Percentiles rank a stretch among this genome's conserved stretches.
These are phyloP conservation scores for Sarocladium oryzae DNA, from an alignment of 2,329 filamentous ascomycete species.

Conservation along the genomic window DNA sequence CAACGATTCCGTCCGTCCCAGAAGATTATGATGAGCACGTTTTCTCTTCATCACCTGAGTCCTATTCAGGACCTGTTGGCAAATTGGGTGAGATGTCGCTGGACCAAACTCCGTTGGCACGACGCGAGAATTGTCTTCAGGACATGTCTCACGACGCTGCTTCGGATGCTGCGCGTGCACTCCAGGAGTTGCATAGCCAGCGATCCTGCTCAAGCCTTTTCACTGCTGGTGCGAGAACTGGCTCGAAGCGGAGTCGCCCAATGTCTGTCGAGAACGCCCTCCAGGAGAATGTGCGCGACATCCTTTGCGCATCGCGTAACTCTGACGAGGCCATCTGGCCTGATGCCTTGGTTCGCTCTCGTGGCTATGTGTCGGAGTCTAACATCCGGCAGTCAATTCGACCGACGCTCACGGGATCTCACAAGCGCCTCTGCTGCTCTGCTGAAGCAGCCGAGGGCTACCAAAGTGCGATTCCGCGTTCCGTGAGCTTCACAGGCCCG, in stretches of 20 bases:
- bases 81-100: constrained; percentile 45
- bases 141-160: constrained; percentile 34
- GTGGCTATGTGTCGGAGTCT: constrained; percentile 18
- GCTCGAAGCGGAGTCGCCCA: constrained; percentile 51
- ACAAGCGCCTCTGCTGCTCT: constrained; percentile 63
- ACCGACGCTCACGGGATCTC: constrained; percentile 39
- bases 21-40: constrained; percentile 48
- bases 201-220: constrained; percentile 23
- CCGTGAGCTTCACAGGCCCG: constrained; percentile 9
- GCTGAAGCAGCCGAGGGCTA: constrained; percentile 47
- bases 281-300: constrained; percentile 61
- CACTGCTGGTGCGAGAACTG: constrained; percentile 22
- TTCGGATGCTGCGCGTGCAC: constrained; percentile 48
- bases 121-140: constrained; percentile 41
- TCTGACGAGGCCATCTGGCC: constrained; percentile 26
- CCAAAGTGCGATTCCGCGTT: constrained; percentile 27
- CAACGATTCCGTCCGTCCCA: constrained; percentile 49
- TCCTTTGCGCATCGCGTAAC: constrained; percentile 39
- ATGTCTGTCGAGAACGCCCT: constrained; percentile 48
- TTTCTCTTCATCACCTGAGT: constrained; percentile 50
- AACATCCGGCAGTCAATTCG: constrained; percentile 32
- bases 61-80: constrained; percentile 45
- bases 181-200: constrained; percentile 56
- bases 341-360: constrained; percentile 31
- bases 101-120: constrained; percentile 37